Conservation (phyloP, 495 filamentous ascomycete species). For the Tuber aestivum region DNA sequence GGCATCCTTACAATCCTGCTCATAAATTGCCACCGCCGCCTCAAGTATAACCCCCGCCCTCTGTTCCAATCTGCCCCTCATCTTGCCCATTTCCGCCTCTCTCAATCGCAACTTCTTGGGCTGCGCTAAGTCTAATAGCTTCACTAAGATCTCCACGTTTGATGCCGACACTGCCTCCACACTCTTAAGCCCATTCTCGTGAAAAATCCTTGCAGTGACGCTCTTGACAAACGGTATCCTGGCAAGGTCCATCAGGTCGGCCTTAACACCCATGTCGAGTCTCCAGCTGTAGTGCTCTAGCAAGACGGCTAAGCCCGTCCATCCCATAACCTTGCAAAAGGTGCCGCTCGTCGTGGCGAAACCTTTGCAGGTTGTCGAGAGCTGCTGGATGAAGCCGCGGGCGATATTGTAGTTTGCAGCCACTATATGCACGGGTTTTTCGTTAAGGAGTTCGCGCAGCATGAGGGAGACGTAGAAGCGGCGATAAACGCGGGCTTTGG, state of each 20-base stretch:
- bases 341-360: slow-evolving; percentile 73
- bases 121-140: slow-evolving; percentile 58
- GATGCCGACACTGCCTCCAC: slow-evolving; percentile 63
- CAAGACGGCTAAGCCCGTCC: slow-evolving; percentile 67
- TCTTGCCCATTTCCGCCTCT: slow-evolving; percentile 57
- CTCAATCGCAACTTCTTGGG: slow-evolving; percentile 58
- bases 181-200: slow-evolving; percentile 69
- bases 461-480: slow-evolving; percentile 76
- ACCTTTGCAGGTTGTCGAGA: slow-evolving; percentile 69
- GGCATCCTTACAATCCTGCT: slow-evolving; percentile 22
- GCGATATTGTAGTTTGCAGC: slow-evolving; percentile 63
- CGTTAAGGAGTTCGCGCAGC: slow-evolving; percentile 75
- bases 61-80: slow-evolving; percentile 56
- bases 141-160: slow-evolving; percentile 59
- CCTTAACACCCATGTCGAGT: slow-evolving; percentile 65
- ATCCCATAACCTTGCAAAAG: slow-evolving; percentile 69
- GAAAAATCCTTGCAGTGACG: slow-evolving; percentile 66
- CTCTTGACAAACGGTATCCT: slow-evolving; percentile 74
- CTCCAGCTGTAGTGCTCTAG: slow-evolving; percentile 73
- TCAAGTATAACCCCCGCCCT: slow-evolving; percentile 66
- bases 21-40: slow-evolving; percentile 61
- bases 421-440: slow-evolving; percentile 64
- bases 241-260: slow-evolving; percentile 66
- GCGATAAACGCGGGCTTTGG: slow-evolving; percentile 58
- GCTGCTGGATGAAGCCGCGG: slow-evolving; percentile 64